Evolutionary conservation across 1,284 basidiomycete genomes (phyloP).

Genomic region (Leccinum subrobustum): DNA sequence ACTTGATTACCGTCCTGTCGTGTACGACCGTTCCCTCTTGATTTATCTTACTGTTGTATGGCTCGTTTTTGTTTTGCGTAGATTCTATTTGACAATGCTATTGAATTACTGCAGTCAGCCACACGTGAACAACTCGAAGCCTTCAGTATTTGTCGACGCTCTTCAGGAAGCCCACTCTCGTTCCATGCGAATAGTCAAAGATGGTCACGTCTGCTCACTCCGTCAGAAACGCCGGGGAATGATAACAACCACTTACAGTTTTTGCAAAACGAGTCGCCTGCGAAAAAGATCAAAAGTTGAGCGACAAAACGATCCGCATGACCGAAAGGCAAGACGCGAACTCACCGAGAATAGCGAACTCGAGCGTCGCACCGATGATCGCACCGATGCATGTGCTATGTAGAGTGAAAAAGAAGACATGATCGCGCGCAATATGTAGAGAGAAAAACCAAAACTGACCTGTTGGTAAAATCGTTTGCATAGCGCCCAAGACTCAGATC

Average conservation of each 20-base stretch:
- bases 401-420: conserved; percentile 13
- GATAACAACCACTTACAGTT: conserved; percentile 47
- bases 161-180: conserved; percentile 56
- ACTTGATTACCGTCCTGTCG: background rate
- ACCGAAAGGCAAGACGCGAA: background rate
- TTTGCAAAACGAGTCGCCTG: conserved; percentile 69
- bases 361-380: conserved; percentile 44
- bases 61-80: background rate
- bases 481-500: conserved; percentile 70
- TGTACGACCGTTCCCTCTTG: background rate
- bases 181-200: conserved; percentile 57
- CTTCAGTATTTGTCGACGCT: conserved; percentile 44
- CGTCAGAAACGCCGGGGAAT: conserved; percentile 6
- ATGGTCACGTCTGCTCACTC: conserved; percentile 50
- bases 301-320: background rate
- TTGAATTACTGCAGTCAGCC: background rate
- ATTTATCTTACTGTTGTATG: background rate
- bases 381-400: conserved; percentile 69
- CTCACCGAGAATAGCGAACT: conserved; percentile 12
- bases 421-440: background rate
- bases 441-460: conserved; percentile 19
- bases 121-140: background rate
- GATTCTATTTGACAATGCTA: conserved; percentile 3
- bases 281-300: background rate
- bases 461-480: conserved; percentile 21